These are phyloP conservation scores for Mycena haematopus DNA, from an alignment of 768 basidiomycete genomes.

Conservation along the genomic window DNA sequence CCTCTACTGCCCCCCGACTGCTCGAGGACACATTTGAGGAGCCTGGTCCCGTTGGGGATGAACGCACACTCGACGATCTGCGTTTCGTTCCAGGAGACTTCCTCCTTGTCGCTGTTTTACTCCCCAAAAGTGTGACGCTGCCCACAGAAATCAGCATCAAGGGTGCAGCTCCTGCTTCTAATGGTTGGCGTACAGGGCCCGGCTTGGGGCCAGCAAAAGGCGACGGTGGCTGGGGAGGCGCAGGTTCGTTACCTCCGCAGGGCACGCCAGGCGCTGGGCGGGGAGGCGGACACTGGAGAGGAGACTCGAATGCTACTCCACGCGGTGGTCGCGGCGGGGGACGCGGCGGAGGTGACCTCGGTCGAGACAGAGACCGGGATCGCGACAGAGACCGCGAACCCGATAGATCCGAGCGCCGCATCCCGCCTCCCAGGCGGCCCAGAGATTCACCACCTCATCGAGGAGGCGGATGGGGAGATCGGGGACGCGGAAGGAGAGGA, in stretches of 20 bases:
- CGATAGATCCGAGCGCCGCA: conserved; percentile 24
- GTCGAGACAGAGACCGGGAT: conserved; percentile 14
- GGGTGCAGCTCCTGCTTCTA: conserved; percentile 43
- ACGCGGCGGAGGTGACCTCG: conserved; percentile 31
- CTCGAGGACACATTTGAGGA: conserved; percentile 54
- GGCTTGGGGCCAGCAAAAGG: conserved; percentile 17
- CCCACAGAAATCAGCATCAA: conserved; percentile 62
- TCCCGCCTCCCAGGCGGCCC: conserved; percentile 23
- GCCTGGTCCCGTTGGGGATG: conserved; percentile 52
- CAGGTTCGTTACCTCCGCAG: conserved; percentile 5
- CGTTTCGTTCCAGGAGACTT: conserved; percentile 84
- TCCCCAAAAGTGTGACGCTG: conserved; percentile 69
- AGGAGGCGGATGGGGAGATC: conserved; percentile 26
- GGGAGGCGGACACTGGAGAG: conserved; percentile 26
- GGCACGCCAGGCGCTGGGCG: conserved; percentile 18
- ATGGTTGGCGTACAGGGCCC: conserved; percentile 42
- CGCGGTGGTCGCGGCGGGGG: conserved; percentile 34
- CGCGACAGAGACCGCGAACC: conserved; percentile 40
- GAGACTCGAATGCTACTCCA: conserved; percentile 29
- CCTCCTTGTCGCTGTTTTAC: conserved; percentile 72
- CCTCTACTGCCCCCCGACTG: conserved; percentile 63
- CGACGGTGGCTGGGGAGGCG: conserved; percentile 25
- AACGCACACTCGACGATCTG: conserved; percentile 79
- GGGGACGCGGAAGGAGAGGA: conserved; percentile 22
- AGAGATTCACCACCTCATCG: conserved; percentile 27